Conservation (phyloP, 208 protist genomes). For the Endotrypanum monterogeii region DNA sequence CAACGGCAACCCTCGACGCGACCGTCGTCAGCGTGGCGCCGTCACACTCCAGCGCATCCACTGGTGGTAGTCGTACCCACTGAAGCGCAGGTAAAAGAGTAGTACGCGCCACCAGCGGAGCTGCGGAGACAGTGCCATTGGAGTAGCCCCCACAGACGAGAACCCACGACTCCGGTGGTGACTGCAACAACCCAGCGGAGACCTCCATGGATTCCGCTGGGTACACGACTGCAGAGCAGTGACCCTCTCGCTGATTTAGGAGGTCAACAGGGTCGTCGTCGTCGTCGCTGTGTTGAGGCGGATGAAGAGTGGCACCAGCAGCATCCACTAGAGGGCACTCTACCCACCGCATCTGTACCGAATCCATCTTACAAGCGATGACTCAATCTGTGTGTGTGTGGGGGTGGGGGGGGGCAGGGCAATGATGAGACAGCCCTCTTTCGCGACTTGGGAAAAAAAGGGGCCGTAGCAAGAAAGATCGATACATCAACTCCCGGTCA, state of each 20-base stretch:
- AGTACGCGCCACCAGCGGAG: conserved; percentile 34
- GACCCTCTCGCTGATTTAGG: conserved; percentile 64
- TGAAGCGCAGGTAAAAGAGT: conserved; percentile 30
- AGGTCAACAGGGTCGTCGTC: conserved; percentile 36
- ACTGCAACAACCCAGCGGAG: not conserved
- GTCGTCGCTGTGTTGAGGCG: conserved; percentile 25
- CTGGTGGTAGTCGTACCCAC: conserved; percentile 35
- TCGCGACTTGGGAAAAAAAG: too few relatives aligned
- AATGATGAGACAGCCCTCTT: not conserved
- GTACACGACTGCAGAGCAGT: conserved; percentile 52
- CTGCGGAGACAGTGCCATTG: conserved; percentile 50
- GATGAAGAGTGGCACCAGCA: conserved; percentile 19
- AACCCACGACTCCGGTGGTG: conserved; percentile 33
- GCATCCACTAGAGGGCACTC: conserved; percentile 35
- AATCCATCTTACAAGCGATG: conserved; percentile 12
- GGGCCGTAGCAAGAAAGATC: not conserved
- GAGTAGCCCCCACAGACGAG: conserved; percentile 65
- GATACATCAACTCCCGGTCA: not conserved
- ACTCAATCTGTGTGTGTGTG: not conserved
- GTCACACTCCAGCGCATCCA: conserved; percentile 52
- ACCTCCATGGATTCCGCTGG: not conserved
- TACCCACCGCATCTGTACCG: conserved; percentile 43
- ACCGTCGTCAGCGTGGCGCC: conserved; percentile 53
- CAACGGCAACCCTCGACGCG: not conserved
- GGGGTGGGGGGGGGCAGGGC: not conserved